Evolutionary conservation across 257 asterid genomes (phyloP).

Genomic region (Leptodermis oblonga): DNA sequence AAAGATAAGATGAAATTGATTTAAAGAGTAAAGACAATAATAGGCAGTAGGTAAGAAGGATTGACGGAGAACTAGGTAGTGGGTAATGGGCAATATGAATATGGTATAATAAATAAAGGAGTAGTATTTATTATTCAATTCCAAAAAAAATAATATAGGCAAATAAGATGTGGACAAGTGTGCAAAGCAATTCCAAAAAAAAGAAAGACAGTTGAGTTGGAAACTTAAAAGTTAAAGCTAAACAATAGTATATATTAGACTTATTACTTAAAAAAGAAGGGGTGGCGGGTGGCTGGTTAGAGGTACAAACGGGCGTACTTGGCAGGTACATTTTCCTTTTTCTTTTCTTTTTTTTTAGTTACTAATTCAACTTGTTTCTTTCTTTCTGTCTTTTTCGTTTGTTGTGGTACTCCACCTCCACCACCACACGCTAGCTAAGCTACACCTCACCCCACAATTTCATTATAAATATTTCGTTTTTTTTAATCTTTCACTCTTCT

Average conservation of each 20-base stretch:
- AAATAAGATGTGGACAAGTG: too few species aligned
- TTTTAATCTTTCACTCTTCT: too few species aligned
- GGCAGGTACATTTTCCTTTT: conserved; percentile 37
- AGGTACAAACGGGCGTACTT: conserved; percentile 60
- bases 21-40: too few species aligned
- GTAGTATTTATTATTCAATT: too few species aligned
- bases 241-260: neutral
- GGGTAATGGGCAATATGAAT: too few species aligned
- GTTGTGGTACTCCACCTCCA: neutral
- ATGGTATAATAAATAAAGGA: too few species aligned
- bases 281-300: neutral
- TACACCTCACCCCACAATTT: conserved; percentile 2
- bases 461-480: too few species aligned
- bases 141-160: too few species aligned
- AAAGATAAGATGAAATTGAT: too few species aligned
- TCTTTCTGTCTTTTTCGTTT: neutral
- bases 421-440: neutral
- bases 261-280: neutral
- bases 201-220: conserved; percentile 2
- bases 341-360: neutral
- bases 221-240: neutral
- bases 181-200: too few species aligned
- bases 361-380: neutral
- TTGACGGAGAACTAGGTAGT: too few species aligned
- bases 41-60: too few species aligned